Base-by-base conservation (phyloP, 208 protist genomes). In the Crithidia bombi region DNA sequence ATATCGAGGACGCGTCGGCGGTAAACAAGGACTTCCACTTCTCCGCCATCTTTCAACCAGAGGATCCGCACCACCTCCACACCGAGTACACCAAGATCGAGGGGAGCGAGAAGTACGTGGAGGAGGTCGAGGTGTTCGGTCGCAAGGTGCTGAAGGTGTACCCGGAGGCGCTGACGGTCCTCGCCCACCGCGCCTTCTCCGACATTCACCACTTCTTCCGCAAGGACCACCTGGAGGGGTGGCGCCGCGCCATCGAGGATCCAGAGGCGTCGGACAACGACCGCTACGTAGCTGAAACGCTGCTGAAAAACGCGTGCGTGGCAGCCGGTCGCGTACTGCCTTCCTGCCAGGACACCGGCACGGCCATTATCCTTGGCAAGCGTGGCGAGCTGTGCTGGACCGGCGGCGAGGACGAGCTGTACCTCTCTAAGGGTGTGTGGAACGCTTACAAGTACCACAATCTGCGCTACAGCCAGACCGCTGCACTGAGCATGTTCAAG, bases 251-350 rank as follows among this genome's bases (percentile, higher is more conserved):
- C 70, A 91, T 99, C 44, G 85, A 98, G 14, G 98, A 99, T 73
- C 86, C 90, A 5, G 96, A 99, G 83, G 92, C 98, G 14, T 96
- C 90, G 5, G 73, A 94, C 62, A 99, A 99, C 86, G 98, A 99
- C 73, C 79, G 87, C 55, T 99, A 98, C 82, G 97, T 99, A 26
- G 97, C 97, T 2, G 79, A 91, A 28, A 95, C 98, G 78, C 83
- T 99, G 50, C 87, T 99, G 35, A 97, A 98, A 79, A 99, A 99
- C 81, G 97, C 97, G 46, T 96, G 93, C 71, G 94, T 99, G 63
- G 97, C 98, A 25, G 66, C 96, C 7, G 92, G 87, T 35, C 81
- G 81, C 59, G 82, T 97, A 26, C 85, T 98, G 54, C 97, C 97
- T 23, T 77, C 87, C 7, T 98, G 96, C 82, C 98, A 99, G 86